Base-by-base conservation (phyloP, 2,329 filamentous ascomycete genomes). In the Aspergillus pseudoglaucus region DNA sequence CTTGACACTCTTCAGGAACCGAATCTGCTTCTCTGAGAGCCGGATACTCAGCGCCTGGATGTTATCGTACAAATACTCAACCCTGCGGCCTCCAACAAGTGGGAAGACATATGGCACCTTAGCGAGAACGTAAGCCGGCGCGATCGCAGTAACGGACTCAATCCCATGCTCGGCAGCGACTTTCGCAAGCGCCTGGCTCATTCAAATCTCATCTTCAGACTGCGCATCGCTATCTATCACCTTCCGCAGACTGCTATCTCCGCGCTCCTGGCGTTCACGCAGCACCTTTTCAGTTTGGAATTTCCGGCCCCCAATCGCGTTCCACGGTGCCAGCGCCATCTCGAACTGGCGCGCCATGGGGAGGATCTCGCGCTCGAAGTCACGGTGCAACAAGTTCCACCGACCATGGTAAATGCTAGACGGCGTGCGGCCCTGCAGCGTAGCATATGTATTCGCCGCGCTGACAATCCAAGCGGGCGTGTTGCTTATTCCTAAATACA, bases 91-190 rank as follows among this genome's bases (percentile, higher is more conserved):
- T 9, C 86, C 85, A 4, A 88, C 73, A 37, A 90, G 81, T 1
- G 87, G 87, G 60, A 87, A 88, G 10, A 89, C 82, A 57, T 87
- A 81, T 0, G 84, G 79, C 0, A 82, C 73, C 69, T 89, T 88
- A 54, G 81, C 77, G 75, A 87, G 78, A 12, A 89, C 81, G 59
- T 90, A 90, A 2, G 86, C 85, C 20, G 90, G 67, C 7, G 86
- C 85, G 30, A 87, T 69, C 33, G 77, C 77, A 3, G 82, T 84
- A 43, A 87, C 74, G 2, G 62, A 66, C 22, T 75, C 70, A 1
- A 75, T 70, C 1, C 77, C 76, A 55, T 83, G 78, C 50, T 75
- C 70, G 6, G 74, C 72, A 0, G 79, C 81, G 6, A 87, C 75
- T 55, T 81, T 74, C 25, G 78, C 81, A 0, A 88, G 73, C 1